Evolutionary conservation across 108 stramenopile genomes (phyloP), one percentile per base, ranked within the genome.

Genomic region (Bacterosira constricta): DNA sequence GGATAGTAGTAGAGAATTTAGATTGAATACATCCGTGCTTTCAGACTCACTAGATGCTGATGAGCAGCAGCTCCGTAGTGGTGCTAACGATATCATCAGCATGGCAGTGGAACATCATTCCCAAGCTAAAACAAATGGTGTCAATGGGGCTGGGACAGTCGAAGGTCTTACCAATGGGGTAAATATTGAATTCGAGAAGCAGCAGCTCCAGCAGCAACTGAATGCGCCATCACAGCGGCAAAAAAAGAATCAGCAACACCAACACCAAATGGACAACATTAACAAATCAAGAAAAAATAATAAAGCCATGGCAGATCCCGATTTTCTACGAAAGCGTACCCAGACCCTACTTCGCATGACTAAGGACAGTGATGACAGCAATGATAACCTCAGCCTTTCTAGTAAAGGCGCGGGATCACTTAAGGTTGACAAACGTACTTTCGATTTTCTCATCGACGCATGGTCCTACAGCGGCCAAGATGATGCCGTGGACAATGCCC

Each of bases 391-490:
- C 30, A 25, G 39, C n/a, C 45, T 50, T 57, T n/a, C n/a, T n/a
- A 25, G 52, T 4, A 65, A 26, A 18, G 46, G 46, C 46, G 46
- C 53, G 31, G 53, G 27, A 55, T 45, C 62, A 82, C 62, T 83
- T 75, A 88, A 88, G 53, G 80, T 88, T 15, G 76, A 84, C 26
- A 69, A 75, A 38, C 82, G 83, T 30, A 87, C 86, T 12, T 90
- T 90, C 56, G 69, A 90, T 51, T 86, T 83, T 75, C 63, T 90
- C 27, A 84, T 90, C 38, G 83, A 81, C 68, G 89, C 85, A 32
- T 88, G 86, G 87, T 70, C 85, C 1, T 83, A 80, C 70, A 85
- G 83, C 18, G 71, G 81, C 47, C 71, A 86, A 55, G 4, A 41
- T 15, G 78, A 88, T 52, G 84, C 90, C 18, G 66, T 65, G 11